These are phyloP conservation scores for Diophrys sp. DNA, from an alignment of 73 alveolate genomes.

Conservation along the genomic window DNA sequence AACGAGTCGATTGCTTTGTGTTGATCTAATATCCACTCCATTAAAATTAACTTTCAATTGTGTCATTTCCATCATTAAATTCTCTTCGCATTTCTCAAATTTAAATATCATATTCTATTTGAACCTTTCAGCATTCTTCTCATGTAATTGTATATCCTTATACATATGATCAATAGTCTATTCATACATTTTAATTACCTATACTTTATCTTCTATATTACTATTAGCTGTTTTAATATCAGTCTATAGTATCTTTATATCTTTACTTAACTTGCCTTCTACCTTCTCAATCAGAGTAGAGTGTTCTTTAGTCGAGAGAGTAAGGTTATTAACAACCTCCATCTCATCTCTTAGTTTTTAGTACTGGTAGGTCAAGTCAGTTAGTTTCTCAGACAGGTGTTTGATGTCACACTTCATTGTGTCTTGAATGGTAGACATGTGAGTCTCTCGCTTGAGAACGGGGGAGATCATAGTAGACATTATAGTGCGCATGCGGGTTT, in stretches of 20 bases:
- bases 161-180: neutral
- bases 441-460: neutral
- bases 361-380: neutral
- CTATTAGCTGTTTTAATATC: neutral
- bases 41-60: no score
- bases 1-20: neutral
- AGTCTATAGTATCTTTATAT: neutral
- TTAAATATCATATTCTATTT: no score
- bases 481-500: neutral
- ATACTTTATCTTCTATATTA: neutral
- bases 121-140: neutral
- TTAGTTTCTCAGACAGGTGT: neutral
- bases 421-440: neutral
- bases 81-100: neutral
- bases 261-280: neutral
- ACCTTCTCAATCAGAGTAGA: no score
- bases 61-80: neutral
- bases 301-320: neutral
- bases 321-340: neutral
- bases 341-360: neutral
- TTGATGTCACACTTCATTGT: neutral
- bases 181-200: neutral
- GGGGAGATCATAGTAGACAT: neutral
- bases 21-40: neutral
- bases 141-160: neutral